Percentiles rank a stretch among this genome's conserved stretches.
Conservation (phyloP, 768 basidiomycete species). For the Mycena leptocephala region DNA sequence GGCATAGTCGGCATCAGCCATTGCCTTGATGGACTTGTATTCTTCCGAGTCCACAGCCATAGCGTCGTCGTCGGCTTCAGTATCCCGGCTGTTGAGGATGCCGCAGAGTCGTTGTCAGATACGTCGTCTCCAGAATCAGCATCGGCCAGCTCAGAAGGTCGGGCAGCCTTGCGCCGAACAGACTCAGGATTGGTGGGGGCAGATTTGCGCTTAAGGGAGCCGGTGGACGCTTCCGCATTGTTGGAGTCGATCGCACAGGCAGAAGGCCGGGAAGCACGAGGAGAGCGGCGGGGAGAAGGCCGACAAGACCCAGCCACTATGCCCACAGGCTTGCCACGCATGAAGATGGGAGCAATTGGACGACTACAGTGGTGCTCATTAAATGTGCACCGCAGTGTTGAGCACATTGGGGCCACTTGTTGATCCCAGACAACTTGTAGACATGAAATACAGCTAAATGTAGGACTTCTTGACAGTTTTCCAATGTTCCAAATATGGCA, state of each 20-base stretch:
- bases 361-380: no score
- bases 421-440: no score
- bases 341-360: no score
- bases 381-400: no score
- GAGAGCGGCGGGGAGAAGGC: no score
- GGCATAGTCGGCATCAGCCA: constrained; percentile 11
- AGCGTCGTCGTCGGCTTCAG: not conserved
- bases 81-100: not conserved
- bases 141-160: not conserved
- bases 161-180: no score
- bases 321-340: not conserved
- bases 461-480: no score
- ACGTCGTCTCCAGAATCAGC: not conserved
- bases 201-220: not conserved
- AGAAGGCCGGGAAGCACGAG: not conserved
- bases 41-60: not conserved
- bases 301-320: not conserved
- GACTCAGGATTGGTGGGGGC: no score
- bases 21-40: constrained; percentile 5
- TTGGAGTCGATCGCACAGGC: not conserved
- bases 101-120: not conserved
- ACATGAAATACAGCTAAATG: no score
- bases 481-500: no score
- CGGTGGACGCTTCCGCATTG: not conserved
- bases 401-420: no score